Conservation (phyloP, 2,329 filamentous ascomycete species). For the Colletotrichum nymphaeae region DNA sequence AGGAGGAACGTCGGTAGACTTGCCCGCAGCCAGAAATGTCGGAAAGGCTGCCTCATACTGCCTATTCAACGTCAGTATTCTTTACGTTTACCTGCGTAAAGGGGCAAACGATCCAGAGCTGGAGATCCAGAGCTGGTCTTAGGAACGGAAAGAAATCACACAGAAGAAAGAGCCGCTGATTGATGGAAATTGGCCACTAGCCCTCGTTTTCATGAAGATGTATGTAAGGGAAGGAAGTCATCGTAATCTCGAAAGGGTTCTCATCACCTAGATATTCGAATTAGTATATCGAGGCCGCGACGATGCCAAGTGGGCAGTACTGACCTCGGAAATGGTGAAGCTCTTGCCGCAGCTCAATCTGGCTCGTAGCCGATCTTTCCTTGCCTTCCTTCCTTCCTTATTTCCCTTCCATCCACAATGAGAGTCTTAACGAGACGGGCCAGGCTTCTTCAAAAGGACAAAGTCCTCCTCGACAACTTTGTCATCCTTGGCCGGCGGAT, state of each 20-base stretch:
- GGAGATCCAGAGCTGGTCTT: neutral
- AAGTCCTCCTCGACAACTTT: conserved; percentile 13
- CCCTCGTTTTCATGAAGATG: neutral
- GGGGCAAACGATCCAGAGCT: too few species aligned
- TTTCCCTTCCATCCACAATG: too few species aligned
- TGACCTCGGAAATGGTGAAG: neutral
- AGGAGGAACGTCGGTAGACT: neutral
- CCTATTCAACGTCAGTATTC: neutral
- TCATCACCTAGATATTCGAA: neutral
- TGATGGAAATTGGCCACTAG: neutral
- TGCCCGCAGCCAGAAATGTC: neutral
- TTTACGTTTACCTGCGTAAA: neutral
- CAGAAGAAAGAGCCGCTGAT: neutral
- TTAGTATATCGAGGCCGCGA: neutral
- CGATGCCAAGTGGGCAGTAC: neutral
- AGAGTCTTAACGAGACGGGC: conserved; percentile 1
- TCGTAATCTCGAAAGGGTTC: neutral
- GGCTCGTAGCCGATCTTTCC: neutral
- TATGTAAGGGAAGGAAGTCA: neutral
- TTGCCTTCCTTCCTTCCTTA: neutral
- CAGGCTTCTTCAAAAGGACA: conserved; percentile 20
- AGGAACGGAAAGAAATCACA: neutral
- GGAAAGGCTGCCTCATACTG: too few species aligned
- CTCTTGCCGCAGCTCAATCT: neutral
- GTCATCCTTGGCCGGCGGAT: neutral